Base-by-base conservation (phyloP, 108 stramenopile genomes). In the Mediolabrus comicus region DNA sequence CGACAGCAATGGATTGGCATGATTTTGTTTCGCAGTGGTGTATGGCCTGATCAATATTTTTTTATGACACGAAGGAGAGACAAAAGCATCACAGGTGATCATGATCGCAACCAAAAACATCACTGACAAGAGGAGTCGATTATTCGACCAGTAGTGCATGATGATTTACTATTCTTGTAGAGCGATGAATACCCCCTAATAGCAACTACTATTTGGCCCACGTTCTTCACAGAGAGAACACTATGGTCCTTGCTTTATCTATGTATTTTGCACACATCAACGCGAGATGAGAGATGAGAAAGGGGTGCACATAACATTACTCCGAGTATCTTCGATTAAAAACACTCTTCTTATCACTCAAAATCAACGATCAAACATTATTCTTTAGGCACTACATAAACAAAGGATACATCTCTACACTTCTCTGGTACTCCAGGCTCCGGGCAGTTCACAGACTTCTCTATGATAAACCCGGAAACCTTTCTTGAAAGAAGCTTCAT, bases 401-500 rank as follows among this genome's bases (percentile, higher is more conserved):
- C 33, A 33, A 33, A 33, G 11, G 2, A 10, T 38, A 38, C 36
- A 38, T n/a, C 36, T 33, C 3, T 33, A 33, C 33, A 33, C 11
- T 11, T n/a, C n/a, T n/a, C 9, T 10, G 36, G 36, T 38, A 38
- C 36, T 13, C 36, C 36, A 10, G 11, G 36, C 14, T 38, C 11
- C 14, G 13, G 14, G 14, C 13, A 11, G 9, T 3, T 0, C 16
- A 22, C 52, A 53, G 22, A 52, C 16, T 33, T 64, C 63, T 3
- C 63, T 46, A 53, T 64, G 63, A 64, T 64, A 64, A 9, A 64
- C 63, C 22, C 63, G 3, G 19, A 64, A 64, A 32, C 32, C 52
- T 34, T 51, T 28, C 32, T 52, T 64, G n/a, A 64, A 22, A 16
- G 28, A 17, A 4, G 39, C 49, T 1, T 11, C 49, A 64, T 10